Conservation (phyloP, 345 rosid species). For the Barbarea vulgaris region DNA sequence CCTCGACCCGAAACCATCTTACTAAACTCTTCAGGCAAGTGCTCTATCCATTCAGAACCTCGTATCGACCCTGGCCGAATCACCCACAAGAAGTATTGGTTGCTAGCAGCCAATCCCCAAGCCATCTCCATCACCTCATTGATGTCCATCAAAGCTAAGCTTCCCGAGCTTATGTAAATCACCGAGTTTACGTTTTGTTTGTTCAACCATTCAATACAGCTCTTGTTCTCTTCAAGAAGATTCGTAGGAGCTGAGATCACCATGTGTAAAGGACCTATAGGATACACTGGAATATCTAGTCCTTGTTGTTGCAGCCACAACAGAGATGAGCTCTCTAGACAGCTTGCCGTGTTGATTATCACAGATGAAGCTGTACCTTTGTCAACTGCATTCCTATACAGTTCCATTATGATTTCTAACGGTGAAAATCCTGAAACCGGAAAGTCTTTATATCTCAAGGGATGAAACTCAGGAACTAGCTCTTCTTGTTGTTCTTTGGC, state of each 20-base stretch:
- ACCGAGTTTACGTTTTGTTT: constrained; percentile 45
- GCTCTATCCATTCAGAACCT: constrained; percentile 26
- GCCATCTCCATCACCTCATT: constrained; percentile 34
- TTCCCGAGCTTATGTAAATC: constrained; percentile 63
- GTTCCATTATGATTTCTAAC: constrained; percentile 2
- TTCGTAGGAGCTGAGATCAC: constrained; percentile 25
- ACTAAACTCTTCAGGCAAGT: constrained; percentile 27
- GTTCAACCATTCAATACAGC: constrained; percentile 57
- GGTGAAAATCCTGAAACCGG: constrained; percentile 11
- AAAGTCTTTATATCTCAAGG: constrained; percentile 31
- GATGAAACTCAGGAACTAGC: constrained; percentile 29
- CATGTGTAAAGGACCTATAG: constrained; percentile 41
- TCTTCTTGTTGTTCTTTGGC: not conserved
- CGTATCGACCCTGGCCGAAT: constrained; percentile 37
- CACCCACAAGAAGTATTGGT: constrained; percentile 42
- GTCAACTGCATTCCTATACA: constrained; percentile 15
- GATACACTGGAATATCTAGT: constrained; percentile 21
- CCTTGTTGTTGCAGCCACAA: not conserved
- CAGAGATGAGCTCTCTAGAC: constrained; percentile 33
- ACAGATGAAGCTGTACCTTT: constrained; percentile 22
- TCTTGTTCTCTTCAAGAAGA: constrained; percentile 33
- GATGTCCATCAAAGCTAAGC: constrained; percentile 37
- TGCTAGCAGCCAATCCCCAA: constrained; percentile 37
- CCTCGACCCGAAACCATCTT: constrained; percentile 34
- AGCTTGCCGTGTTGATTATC: constrained; percentile 35